Percentiles rank a stretch among this genome's conserved stretches.
Evolutionary conservation across 768 basidiomycete genomes (phyloP).

Genomic region (Phanerodontia chrysosporium): DNA sequence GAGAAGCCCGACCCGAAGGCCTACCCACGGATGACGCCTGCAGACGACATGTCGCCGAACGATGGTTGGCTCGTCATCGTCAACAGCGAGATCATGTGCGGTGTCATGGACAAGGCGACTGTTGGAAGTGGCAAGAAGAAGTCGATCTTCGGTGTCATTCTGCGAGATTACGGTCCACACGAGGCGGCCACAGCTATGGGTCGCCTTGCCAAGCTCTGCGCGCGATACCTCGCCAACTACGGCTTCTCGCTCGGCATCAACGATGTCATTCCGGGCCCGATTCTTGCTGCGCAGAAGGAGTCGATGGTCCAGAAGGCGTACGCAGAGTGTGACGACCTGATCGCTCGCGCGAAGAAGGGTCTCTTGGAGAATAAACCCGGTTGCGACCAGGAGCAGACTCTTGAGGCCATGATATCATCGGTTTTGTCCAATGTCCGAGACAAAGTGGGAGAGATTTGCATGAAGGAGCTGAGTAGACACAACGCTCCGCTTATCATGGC

Average conservation of each 20-base stretch:
- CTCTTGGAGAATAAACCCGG: conserved; percentile 96
- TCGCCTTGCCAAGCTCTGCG: conserved; percentile 90
- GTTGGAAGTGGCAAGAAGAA: conserved; percentile 99
- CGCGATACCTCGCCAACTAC: conserved; percentile 90
- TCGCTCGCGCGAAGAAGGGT: conserved; percentile 86
- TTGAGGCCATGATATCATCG: conserved; percentile 94
- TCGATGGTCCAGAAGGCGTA: conserved; percentile 85
- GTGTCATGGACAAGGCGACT: conserved; percentile 97
- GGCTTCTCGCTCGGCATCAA: conserved; percentile 98
- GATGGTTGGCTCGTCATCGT: conserved; percentile 97
- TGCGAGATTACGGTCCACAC: conserved; percentile 93
- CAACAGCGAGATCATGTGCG: conserved; percentile 99
- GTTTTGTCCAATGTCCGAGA: conserved; percentile 94
- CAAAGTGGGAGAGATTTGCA: conserved; percentile 94
- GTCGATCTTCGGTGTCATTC: conserved; percentile 95
- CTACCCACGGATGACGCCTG: conserved; percentile 58
- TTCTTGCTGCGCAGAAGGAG: conserved; percentile 79
- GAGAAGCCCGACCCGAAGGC: conserved; percentile 64
- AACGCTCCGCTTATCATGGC: conserved; percentile 99
- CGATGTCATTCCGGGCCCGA: conserved; percentile 94
- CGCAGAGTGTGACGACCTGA: conserved; percentile 79
- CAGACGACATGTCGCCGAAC: conserved; percentile 88
- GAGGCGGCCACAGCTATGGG: conserved; percentile 96
- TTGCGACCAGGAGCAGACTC: conserved; percentile 92
- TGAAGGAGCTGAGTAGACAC: conserved; percentile 95